Evolutionary conservation across 768 basidiomycete species (phyloP), one percentile per base, ranked within the genome.

Genomic region (Xerocomellus dryophilus): DNA sequence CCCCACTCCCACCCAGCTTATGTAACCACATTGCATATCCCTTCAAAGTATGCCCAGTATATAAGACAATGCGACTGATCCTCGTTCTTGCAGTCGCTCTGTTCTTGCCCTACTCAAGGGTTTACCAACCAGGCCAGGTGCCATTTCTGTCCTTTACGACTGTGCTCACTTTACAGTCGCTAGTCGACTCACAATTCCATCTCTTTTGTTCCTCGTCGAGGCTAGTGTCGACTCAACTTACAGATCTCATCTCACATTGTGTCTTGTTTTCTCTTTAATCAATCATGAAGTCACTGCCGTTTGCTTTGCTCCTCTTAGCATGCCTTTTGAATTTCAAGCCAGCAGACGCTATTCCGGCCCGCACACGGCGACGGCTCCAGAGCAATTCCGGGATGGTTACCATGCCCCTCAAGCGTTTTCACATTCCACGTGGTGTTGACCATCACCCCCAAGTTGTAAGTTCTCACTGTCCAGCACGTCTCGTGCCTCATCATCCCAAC

Each of bases 261-360:
- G 18, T 44, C n/a, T 46, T 40, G 31, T 29, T 39, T 23, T 44
- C 18, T 5, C 23, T 18, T 25, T 31, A 18, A 48, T 38, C 17
- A 43, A 70, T 62, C 59, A 88, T 89, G 86, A 80, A 80, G 59
- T 17, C 18, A 18, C 72, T 86, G 65, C 72, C 72, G 42, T 61
- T 78, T 61, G 70, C 75, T 39, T 76, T 86, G 53, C 55, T 79
- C 56, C 75, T 88, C 60, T 73, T 83, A 54, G 76, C 78, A 58
- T 79, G 75, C 68, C 59, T 87, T 54, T 63, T 83, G 43, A 58
- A 78, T 46, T 71, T 75, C 51, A 63, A 77, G 35, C 73, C 74
- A 49, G 69, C 65, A 51, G 34, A 54, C 7, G 60, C 67, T 29
- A 50, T 69, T 31, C 71, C 69, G 6, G 23, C 59, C 7, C 51